Evolutionary conservation across 2,329 filamentous ascomycete genomes (phyloP).

Genomic region (Zasmidium cellare): DNA sequence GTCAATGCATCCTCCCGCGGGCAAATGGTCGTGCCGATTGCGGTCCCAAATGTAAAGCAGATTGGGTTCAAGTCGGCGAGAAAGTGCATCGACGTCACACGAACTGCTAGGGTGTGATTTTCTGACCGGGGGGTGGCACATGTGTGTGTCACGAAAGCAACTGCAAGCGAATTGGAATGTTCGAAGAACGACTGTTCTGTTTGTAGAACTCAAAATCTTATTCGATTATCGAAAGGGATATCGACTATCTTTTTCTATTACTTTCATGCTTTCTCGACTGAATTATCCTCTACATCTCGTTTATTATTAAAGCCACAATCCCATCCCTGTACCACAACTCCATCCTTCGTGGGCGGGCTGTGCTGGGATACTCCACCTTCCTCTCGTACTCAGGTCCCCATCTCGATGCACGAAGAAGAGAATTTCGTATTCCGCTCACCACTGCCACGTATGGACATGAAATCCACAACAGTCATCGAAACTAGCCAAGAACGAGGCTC

Average conservation of each 20-base stretch:
- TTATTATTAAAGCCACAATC: no score
- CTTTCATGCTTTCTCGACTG: no score
- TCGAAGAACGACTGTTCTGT: not conserved
- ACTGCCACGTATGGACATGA: not conserved
- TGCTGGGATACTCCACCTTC: not conserved
- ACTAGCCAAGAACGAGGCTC: not conserved
- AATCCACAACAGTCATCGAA: not conserved
- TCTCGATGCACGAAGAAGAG: not conserved
- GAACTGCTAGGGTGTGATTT: not conserved
- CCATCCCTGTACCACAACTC: not conserved
- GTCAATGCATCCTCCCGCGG: not conserved
- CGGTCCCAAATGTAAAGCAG: not conserved
- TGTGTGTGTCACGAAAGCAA: not conserved
- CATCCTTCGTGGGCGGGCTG: not conserved
- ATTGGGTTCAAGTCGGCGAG: not conserved
- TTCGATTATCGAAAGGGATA: not conserved
- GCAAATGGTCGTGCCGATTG: conserved; percentile 5
- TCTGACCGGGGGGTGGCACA: not conserved
- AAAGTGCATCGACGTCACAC: not conserved
- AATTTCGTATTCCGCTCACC: not conserved
- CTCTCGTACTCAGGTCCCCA: not conserved
- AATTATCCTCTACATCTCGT: no score
- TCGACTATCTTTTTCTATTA: no score
- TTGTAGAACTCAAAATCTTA: not conserved
- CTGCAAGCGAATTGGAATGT: not conserved